Conservation (phyloP, 805 yeast genomes). For the Ogataea minuta region DNA sequence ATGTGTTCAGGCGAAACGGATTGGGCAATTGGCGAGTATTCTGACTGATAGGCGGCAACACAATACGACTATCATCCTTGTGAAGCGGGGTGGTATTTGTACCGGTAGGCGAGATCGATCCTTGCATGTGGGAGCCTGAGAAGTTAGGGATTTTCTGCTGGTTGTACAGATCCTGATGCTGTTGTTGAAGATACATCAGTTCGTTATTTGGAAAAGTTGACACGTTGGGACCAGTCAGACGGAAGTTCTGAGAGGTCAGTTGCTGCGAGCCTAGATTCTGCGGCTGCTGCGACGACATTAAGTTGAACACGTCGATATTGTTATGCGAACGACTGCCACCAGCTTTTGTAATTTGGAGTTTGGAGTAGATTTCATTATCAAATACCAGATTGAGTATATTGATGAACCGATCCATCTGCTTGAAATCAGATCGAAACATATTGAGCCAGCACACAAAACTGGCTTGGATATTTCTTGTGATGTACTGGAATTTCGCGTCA, state of each 20-base stretch:
- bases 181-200: conserved; percentile 17
- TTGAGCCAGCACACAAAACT: conserved; percentile 28
- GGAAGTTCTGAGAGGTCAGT: conserved; percentile 8
- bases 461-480: conserved; percentile 28
- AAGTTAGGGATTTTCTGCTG: conserved; percentile 16
- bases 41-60: conserved; percentile 23
- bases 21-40: conserved; percentile 21
- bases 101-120: conserved; percentile 11
- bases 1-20: conserved; percentile 12
- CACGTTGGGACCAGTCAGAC: conserved; percentile 5
- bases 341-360: conserved; percentile 12
- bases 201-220: conserved; percentile 10
- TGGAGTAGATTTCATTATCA: conserved; percentile 21
- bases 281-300: conserved; percentile 20
- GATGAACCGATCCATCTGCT: conserved; percentile 14
- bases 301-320: conserved; percentile 19
- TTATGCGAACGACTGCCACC: conserved; percentile 9
- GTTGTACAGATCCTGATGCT: conserved; percentile 17
- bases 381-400: conserved; percentile 16
- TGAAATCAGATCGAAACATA: conserved; percentile 19
- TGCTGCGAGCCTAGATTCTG: conserved; percentile 6
- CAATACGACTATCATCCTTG: conserved; percentile 15
- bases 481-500: conserved; percentile 25
- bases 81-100: conserved; percentile 1
- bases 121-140: conserved; percentile 4